Conservation (phyloP, 148 eudicot species). For the Fallopia convolvulus region DNA sequence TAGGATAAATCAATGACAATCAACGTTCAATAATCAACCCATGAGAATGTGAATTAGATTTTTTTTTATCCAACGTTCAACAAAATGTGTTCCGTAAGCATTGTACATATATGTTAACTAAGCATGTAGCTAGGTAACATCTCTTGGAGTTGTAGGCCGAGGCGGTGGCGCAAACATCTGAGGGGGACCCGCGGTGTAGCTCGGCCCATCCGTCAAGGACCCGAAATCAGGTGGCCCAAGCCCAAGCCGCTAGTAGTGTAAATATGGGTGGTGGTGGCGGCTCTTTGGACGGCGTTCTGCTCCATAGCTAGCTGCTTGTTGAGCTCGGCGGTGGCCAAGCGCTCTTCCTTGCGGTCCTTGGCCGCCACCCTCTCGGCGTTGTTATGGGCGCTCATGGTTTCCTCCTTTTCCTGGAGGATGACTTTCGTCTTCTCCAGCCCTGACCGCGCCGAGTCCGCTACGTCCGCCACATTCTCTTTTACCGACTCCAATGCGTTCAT, state of each 20-base stretch:
- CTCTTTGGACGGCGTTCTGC: conserved; percentile 3
- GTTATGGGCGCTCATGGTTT: conserved; percentile 33
- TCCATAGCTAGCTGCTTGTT: conserved; percentile 6
- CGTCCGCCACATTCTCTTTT: conserved; percentile 18
- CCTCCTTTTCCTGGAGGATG: conserved; percentile 22
- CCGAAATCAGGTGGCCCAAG: background rate
- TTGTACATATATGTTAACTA: no score
- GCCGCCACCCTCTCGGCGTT: conserved; percentile 19
- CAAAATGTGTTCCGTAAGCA: no score
- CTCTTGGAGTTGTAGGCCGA: no score
- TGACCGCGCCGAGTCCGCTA: conserved; percentile 16
- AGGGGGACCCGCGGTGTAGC: background rate
- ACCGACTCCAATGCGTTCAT: conserved; percentile 16
- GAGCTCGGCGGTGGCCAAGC: background rate
- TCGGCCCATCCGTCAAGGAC: background rate
- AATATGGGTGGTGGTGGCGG: background rate
- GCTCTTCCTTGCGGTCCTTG: background rate
- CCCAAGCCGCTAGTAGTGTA: background rate
- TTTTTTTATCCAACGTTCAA: no score
- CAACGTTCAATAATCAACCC: no score
- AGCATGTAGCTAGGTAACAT: no score
- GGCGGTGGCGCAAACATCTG: background rate
- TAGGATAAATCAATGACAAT: no score
- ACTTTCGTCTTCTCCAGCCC: conserved; percentile 32
- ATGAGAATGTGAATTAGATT: no score